phyloP scores from a whole-genome alignment of 768 basidiomycete species.

The Psilocybe cyanescens region DNA sequence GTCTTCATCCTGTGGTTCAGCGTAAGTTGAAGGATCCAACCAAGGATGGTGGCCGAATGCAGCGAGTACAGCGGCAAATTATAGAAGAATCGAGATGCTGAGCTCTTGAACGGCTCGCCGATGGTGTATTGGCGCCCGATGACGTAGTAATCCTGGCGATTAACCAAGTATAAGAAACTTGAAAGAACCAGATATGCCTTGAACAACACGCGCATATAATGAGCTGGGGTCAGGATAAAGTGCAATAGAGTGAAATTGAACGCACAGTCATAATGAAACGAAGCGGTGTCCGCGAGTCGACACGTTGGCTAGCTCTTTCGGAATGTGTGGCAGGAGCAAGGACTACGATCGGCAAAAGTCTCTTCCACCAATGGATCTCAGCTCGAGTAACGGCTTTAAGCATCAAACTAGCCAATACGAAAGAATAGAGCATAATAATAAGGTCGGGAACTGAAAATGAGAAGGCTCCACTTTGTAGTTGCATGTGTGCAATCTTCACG shows the following conservation, averaged over 20 bases:
- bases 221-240: no score
- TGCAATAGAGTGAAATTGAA: not conserved
- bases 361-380: slow-evolving; percentile 24
- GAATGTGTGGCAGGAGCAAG: slow-evolving; percentile 27
- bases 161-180: not conserved
- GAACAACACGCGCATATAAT: not conserved
- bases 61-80: not conserved
- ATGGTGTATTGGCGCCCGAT: not conserved
- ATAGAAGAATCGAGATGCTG: not conserved
- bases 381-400: slow-evolving; percentile 27
- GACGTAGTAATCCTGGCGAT: not conserved
- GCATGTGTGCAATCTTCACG: not conserved
- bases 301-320: slow-evolving; percentile 33
- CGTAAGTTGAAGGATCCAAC: slow-evolving; percentile 14
- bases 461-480: not conserved
- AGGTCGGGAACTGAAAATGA: not conserved
- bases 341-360: slow-evolving; percentile 14
- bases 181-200: not conserved
- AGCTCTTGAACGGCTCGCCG: not conserved
- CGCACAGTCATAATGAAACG: not conserved
- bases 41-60: slow-evolving; percentile 5
- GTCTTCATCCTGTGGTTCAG: slow-evolving; percentile 14
- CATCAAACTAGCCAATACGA: slow-evolving; percentile 18
- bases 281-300: slow-evolving; percentile 4
- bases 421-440: not conserved